Conservation (phyloP, 129 eudicot genomes). For the Flaveria trinervia region DNA sequence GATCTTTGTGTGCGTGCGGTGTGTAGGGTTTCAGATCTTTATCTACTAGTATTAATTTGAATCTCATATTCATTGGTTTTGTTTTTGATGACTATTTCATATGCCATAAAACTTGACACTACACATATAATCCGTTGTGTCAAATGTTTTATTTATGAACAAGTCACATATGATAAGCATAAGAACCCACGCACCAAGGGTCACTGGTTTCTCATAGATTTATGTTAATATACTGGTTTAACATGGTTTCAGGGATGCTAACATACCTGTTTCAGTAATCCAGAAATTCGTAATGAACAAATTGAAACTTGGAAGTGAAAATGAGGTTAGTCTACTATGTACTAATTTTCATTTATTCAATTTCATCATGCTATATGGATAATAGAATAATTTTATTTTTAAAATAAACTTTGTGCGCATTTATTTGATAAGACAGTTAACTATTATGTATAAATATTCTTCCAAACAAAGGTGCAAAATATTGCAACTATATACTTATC, state of each 20-base stretch:
- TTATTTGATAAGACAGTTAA: not conserved
- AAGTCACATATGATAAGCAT: not conserved
- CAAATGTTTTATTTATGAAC: too few relatives aligned
- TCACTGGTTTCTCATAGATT: constrained; percentile 6
- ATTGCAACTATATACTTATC: not conserved
- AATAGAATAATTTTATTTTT: not conserved
- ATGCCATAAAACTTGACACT: too few relatives aligned
- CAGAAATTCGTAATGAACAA: constrained; percentile 74
- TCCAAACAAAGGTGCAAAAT: not conserved
- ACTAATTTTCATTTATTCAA: not conserved
- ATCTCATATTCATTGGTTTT: too few relatives aligned
- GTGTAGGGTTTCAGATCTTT: too few relatives aligned
- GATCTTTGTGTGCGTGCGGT: too few relatives aligned
- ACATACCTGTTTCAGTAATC: constrained; percentile 62
- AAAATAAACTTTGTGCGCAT: not conserved
- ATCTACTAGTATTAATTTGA: too few relatives aligned
- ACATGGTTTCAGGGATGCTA: constrained; percentile 68
- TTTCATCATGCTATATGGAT: not conserved
- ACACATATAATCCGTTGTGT: too few relatives aligned
- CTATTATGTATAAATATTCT: constrained; percentile 4
- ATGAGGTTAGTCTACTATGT: constrained; percentile 53
- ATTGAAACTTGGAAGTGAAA: constrained; percentile 71
- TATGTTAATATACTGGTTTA: constrained; percentile 21
- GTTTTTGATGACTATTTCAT: too few relatives aligned
- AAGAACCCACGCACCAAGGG: not conserved